Base-by-base conservation (phyloP, 495 filamentous ascomycete genomes). In the Aspergillus ellipticus region DNA sequence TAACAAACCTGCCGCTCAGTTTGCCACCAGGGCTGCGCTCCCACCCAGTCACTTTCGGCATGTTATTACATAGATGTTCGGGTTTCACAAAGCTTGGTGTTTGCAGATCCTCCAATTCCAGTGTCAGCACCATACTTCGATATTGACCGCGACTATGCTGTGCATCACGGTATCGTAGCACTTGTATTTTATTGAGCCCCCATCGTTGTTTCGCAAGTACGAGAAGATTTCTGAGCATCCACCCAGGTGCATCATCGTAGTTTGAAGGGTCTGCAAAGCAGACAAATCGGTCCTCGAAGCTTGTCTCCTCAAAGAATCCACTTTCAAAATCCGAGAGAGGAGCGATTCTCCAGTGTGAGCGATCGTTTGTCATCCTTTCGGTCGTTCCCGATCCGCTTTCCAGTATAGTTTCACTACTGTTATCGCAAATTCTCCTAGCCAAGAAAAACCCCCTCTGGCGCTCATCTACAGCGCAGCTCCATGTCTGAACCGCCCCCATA, bases 31-130 rank as follows among this genome's bases (percentile, higher is more conserved):
- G 79, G 57, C 91, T 90, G 29, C 92, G 86, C 69, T 98, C 94
- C 94, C 94, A 98, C 31, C 94, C 94, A 6, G 90, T 96, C 13
- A 92, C 84, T 66, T 91, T 96, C 15, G 94, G 94, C 78, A 95
- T 79, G 37, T 70, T 56, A 57, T 54, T 77, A 66, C 9, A 63
- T 45, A 59, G 54, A 52, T 49, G 66, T 57, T 37, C 50, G 20
- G 69, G 42, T 49, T 26, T 62, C 13, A 11, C 22, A 48, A 3
- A 13, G 16, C 45, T 62, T 10, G 53, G 61, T 37, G 45, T 55
- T 55, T 51, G 53, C 4, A 64, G 53, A 22, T 43, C 46, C 20
- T 81, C 82, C 48, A 85, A 82, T 56, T 82, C 71, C 24, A 97
- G 69, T 21, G 80, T 78, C 47, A 97, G 71, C 22, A 96, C 82